Conservation (phyloP, 2,329 filamentous ascomycete species). For the Sphaerulina populicola region DNA sequence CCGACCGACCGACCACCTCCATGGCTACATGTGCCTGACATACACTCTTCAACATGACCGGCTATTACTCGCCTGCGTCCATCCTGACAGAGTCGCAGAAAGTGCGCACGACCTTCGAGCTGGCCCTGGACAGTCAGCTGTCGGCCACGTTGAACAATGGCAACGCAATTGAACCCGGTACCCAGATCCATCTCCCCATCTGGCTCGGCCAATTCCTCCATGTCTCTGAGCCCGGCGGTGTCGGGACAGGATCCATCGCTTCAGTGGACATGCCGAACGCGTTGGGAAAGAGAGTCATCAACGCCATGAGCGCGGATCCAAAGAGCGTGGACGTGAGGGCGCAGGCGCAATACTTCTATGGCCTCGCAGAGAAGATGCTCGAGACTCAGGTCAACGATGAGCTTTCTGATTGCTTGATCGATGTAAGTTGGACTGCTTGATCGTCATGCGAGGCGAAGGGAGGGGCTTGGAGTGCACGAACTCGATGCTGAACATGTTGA, state of each 20-base stretch:
- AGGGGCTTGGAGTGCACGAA: too few relatives aligned
- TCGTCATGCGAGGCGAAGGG: too few relatives aligned
- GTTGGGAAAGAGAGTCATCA: constrained; percentile 69
- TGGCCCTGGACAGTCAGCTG: constrained; percentile 76
- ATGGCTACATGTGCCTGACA: too few relatives aligned
- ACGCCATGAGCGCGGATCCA: constrained; percentile 84
- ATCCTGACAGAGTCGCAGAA: constrained; percentile 88
- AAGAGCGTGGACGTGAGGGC: constrained; percentile 75
- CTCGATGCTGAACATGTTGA: constrained; percentile 4
- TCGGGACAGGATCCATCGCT: constrained; percentile 50
- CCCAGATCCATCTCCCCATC: constrained; percentile 72
- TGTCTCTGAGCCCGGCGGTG: constrained; percentile 44
- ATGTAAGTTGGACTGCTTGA: too few relatives aligned
- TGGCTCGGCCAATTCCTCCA: constrained; percentile 95
- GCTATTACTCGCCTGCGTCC: constrained; percentile 77
- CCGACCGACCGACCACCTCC: too few relatives aligned
- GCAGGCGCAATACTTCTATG: constrained; percentile 81
- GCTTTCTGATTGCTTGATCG: constrained; percentile 18
- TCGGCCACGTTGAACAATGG: constrained; percentile 76
- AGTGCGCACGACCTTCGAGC: constrained; percentile 89
- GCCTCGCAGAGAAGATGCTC: constrained; percentile 72
- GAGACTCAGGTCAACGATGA: constrained; percentile 70
- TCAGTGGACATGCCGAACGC: constrained; percentile 74
- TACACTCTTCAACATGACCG: constrained; percentile 30
- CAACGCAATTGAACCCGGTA: constrained; percentile 66